phyloP scores from a whole-genome alignment of 139 green algal genomes.

The Trebouxia sp. region DNA sequence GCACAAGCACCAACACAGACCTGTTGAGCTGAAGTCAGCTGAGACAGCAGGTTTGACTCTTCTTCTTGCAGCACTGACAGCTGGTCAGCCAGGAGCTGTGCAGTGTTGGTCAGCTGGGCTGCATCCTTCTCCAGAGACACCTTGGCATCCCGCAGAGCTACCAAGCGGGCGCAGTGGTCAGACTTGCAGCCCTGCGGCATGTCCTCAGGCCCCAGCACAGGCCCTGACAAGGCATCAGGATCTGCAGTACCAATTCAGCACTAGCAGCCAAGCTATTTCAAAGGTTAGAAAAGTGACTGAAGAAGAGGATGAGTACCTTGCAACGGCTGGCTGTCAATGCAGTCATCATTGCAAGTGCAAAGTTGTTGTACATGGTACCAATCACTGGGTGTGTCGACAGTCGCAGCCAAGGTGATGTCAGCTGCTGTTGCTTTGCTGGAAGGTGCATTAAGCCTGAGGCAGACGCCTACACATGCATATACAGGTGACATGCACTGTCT shows the following conservation, averaged over 20 bases:
- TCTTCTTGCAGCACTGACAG: conserved; percentile 16
- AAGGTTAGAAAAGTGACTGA: too few relatives aligned
- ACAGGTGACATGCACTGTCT: too few relatives aligned
- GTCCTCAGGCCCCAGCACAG: background rate
- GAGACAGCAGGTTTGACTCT: background rate
- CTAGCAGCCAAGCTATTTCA: background rate
- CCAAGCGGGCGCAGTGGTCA: conserved; percentile 15
- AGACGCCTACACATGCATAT: too few relatives aligned
- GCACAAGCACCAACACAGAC: background rate
- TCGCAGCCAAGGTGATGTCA: too few relatives aligned
- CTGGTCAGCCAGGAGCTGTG: conserved; percentile 14
- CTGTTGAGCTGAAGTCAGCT: background rate
- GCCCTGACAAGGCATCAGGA: background rate
- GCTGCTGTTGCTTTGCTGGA: too few relatives aligned
- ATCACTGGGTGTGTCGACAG: too few relatives aligned
- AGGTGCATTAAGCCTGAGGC: too few relatives aligned
- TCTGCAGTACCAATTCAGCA: background rate
- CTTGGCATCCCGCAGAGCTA: conserved; percentile 12
- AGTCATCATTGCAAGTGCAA: too few relatives aligned
- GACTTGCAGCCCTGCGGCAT: background rate
- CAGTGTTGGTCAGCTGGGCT: background rate
- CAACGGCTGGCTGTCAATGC: too few relatives aligned
- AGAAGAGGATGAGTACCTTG: too few relatives aligned
- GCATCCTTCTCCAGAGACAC: conserved; percentile 2
- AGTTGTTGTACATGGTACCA: too few relatives aligned